Base-by-base conservation (phyloP, 192 early-diverging fungal species). In the Gaertneriomyces sp. region DNA sequence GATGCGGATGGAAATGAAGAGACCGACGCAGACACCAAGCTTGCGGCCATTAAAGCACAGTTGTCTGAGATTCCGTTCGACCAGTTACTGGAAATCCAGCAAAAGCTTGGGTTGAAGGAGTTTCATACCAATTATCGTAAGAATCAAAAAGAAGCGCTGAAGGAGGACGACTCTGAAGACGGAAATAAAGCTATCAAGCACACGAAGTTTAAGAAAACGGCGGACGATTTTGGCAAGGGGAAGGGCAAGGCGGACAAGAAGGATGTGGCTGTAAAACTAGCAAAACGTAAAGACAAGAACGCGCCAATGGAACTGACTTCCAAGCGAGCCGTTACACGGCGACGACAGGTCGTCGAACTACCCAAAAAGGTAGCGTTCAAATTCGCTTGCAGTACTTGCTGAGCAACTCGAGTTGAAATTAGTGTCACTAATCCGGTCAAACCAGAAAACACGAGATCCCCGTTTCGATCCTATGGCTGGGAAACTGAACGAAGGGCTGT, bases 381-480 rank as follows among this genome's bases (percentile, higher is more conserved):
- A 25, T 10, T 10, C 7, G 20, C 20, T 45, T 25, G 20, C 49
- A 38, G 12, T 33, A 56, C 5, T 9, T 16, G 54, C 14, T 12
- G 33, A 56, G 14, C 20, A 56, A 16, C 39, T 38, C 5, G 19
- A 4, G 17, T 39, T 12, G 2, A 8, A 56, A 12, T 4, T 56
- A 0, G 12, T 66, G 19, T 4, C 42, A 43, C 44, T 11, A 41
- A 42, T 41, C 11, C 63, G 9, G 1, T 66, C 6, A n/a, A 5
- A 33, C 51, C 51, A 85, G 85, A 89, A 88, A 85, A 74, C 81
- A 7, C 88, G 94, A 45, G 96, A 99, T 78, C 96, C 96, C 52
- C 79, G 96, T 53, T 99, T 99, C 69, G 94, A 96, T 72, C 82
- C 81, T 46, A 64, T 95, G 16, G 89, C 91, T 0, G 96, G 96